Evolutionary conservation across 768 basidiomycete genomes (phyloP).

Genomic region (Panus rudis): DNA sequence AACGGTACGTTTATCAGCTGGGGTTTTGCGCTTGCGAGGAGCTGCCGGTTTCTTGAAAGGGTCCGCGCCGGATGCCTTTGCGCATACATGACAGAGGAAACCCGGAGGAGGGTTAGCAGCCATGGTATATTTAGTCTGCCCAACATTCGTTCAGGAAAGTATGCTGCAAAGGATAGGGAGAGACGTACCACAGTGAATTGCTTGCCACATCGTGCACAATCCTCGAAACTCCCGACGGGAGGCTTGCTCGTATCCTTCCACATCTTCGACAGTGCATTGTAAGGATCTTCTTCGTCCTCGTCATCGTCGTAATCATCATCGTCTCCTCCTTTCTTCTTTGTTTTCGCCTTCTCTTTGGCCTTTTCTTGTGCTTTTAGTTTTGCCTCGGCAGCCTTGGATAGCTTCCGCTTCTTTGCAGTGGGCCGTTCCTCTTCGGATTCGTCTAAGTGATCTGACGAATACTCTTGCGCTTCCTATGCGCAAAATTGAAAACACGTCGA

Average conservation of each 20-base stretch:
- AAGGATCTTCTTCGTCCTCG: constrained; percentile 59
- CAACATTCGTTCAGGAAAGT: background rate
- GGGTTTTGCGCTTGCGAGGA: constrained; percentile 54
- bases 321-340: constrained; percentile 20
- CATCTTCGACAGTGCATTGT: constrained; percentile 54
- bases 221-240: constrained; percentile 69
- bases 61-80: constrained; percentile 68
- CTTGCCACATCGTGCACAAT: constrained; percentile 75
- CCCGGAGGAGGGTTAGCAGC: constrained; percentile 65
- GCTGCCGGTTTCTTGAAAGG: constrained; percentile 77
- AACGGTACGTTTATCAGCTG: constrained; percentile 61
- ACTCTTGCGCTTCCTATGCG: constrained; percentile 29
- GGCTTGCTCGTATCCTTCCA: constrained; percentile 41
- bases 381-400: constrained; percentile 35
- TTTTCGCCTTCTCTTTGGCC: constrained; percentile 27
- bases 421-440: constrained; percentile 39
- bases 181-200: constrained; percentile 81
- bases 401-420: constrained; percentile 49
- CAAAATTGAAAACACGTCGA: background rate
- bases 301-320: constrained; percentile 37
- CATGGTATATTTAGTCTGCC: constrained; percentile 81
- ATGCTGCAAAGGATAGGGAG: background rate
- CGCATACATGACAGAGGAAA: constrained; percentile 80
- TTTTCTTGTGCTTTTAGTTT: constrained; percentile 36
- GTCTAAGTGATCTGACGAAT: constrained; percentile 74